These are phyloP conservation scores for Trichoderma sp. DNA, from an alignment of 2,329 filamentous ascomycete species.

Conservation along the genomic window DNA sequence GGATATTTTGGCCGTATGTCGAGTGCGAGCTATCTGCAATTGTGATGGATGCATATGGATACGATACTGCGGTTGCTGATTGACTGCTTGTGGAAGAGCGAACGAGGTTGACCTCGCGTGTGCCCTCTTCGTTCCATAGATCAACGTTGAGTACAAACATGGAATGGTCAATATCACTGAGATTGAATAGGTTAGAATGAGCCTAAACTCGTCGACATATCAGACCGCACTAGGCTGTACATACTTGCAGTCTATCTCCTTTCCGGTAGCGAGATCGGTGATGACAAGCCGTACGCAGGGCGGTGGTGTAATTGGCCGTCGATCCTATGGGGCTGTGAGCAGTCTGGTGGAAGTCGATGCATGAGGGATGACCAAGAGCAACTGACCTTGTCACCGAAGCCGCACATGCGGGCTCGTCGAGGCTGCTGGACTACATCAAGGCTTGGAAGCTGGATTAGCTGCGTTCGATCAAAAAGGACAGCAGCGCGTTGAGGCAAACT, in stretches of 20 bases:
- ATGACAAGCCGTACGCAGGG: conserved; percentile 86
- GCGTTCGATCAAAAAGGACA: not conserved
- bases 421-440: conserved; percentile 88
- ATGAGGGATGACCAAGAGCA: conserved; percentile 23
- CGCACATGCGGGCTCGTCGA: conserved; percentile 92
- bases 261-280: conserved; percentile 67
- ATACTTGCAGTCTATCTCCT: conserved; percentile 82
- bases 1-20: conserved; percentile 35
- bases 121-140: conserved; percentile 63
- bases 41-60: conserved; percentile 62
- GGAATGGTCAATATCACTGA: conserved; percentile 38
- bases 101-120: conserved; percentile 63
- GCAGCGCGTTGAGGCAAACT: conserved; percentile 18
- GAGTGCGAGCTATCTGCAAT: conserved; percentile 30
- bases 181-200: not conserved
- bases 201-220: not conserved
- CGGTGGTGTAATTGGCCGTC: conserved; percentile 91
- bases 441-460: conserved; percentile 38
- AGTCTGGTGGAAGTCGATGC: not conserved
- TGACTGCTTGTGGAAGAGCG: conserved; percentile 64
- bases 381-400: conserved; percentile 96
- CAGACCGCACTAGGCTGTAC: conserved; percentile 30
- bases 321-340: conserved; percentile 58
- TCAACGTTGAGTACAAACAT: conserved; percentile 62
- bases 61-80: conserved; percentile 75